A percentile compares a stretch with the other conserved stretches of the same genome.
phyloP scores from a whole-genome alignment of 768 basidiomycete genomes.

The Mycena crocata region DNA sequence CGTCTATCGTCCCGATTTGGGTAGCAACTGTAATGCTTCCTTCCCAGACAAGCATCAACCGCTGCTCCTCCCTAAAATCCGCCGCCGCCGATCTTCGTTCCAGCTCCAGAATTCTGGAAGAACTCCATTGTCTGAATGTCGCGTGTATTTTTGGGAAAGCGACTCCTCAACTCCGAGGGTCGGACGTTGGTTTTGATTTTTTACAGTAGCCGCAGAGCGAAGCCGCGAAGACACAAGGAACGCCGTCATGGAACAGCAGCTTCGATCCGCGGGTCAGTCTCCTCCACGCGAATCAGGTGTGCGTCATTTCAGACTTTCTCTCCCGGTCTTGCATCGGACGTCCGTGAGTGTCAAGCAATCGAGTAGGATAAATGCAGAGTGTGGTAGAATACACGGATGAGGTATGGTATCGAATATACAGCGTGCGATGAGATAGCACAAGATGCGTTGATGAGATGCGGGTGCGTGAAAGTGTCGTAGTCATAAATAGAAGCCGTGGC shows the following conservation, averaged over 20 bases:
- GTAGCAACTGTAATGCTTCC: constrained; percentile 1
- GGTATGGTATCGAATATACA: constrained; percentile 14
- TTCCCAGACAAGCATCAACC: background rate
- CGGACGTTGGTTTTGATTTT: background rate
- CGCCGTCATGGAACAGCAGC: constrained; percentile 8
- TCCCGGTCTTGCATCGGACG: background rate
- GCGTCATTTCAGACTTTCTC: constrained; percentile 2
- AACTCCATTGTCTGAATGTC: too few relatives aligned
- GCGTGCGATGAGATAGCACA: constrained; percentile 7
- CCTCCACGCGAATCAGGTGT: constrained; percentile 6
- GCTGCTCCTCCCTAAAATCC: background rate
- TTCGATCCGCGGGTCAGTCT: background rate
- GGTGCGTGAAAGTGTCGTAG: background rate
- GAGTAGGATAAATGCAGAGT: constrained; percentile 7
- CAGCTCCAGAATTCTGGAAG: too few relatives aligned
- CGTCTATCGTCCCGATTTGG: constrained; percentile 9
- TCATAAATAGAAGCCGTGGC: constrained; percentile 20
- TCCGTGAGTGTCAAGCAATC: background rate
- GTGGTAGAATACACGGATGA: constrained; percentile 28
- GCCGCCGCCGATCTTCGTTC: constrained; percentile 5
- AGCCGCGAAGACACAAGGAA: constrained; percentile 2
- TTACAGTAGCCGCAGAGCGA: background rate
- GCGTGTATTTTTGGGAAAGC: too few relatives aligned
- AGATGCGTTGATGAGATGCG: constrained; percentile 1
- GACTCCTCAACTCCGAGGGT: constrained; percentile 11